Base-by-base conservation (phyloP, 495 filamentous ascomycete species). In the Neurospora sp. region DNA sequence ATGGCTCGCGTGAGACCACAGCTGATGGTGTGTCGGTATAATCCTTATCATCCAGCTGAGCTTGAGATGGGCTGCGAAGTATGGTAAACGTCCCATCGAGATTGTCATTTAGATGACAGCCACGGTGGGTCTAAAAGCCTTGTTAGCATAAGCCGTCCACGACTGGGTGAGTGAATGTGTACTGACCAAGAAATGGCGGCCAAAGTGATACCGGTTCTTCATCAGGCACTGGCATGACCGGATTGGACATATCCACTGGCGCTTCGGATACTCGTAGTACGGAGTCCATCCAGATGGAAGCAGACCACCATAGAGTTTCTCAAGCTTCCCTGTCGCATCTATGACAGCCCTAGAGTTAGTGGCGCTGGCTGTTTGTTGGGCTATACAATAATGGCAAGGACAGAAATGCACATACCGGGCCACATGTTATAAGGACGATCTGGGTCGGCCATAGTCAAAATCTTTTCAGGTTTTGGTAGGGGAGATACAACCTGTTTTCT, bases 351-450 rank as follows among this genome's bases (percentile, higher is more conserved):
- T 39, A 40, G 72, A 42, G 69, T 65, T 20, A 27, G n/a, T 70
- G 35, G 3, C 7, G 8, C 22, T 12, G 5, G 3, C 2, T 7
- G 2, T 65, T 4, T 37, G 6, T 16, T 1, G 53, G 6, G 14
- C 53, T 65, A 14, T 18, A 53, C 45, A 18, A 27, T 14, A 8
- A 71, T 10, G 10, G 3, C 14, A 3, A 14, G 20, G 14, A 22
- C 10, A 31, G 9, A 6, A 8, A 69, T 8, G 8, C 20, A 47
- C 76, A 59, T 73, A 77, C 79, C 76, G 68, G 74, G 75, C 78
- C 79, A 79, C 77, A 74, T 76, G 61, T 69, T 75, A 69, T 79
- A 80, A 8, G 75, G 74, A 35, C 77, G 74, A 69, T 75, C 77
- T 27, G 77, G 76, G 69, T 79, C 76, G 39, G 76, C 78, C 70